phyloP scores from a whole-genome alignment of 1,284 basidiomycete genomes.

The Sanguinoderma infundibulare region DNA sequence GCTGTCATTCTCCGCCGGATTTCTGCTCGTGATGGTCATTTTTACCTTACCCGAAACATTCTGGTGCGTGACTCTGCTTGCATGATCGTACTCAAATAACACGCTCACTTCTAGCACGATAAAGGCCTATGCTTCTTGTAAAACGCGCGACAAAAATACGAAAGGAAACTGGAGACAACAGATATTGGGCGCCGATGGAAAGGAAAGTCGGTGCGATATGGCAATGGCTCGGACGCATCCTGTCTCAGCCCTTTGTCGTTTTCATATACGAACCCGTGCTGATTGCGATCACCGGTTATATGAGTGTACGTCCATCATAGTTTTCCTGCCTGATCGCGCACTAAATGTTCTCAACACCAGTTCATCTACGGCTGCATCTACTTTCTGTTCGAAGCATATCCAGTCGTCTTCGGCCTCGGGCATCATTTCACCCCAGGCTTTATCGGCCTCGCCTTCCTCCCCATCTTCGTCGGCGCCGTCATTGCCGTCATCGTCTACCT shows the following conservation, averaged over 20 bases:
- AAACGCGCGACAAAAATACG: conserved; percentile 37
- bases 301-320: conserved; percentile 38
- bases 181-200: conserved; percentile 52
- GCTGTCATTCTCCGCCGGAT: conserved; percentile 67
- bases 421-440: conserved; percentile 45
- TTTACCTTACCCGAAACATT: conserved; percentile 82
- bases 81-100: not conserved
- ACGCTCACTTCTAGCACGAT: not conserved
- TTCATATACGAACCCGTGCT: conserved; percentile 51
- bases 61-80: conserved; percentile 43
- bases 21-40: conserved; percentile 55
- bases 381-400: conserved; percentile 42
- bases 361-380: conserved; percentile 52
- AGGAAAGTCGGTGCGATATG: conserved; percentile 37
- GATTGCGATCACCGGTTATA: conserved; percentile 49
- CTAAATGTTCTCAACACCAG: conserved; percentile 19
- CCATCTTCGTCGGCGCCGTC: conserved; percentile 45
- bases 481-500: conserved; percentile 31
- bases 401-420: conserved; percentile 37
- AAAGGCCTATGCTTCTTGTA: conserved; percentile 52
- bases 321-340: not conserved
- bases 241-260: conserved; percentile 46
- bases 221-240: conserved; percentile 36
- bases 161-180: conserved; percentile 56
- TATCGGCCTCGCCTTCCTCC: conserved; percentile 49